Conservation (phyloP, 495 filamentous ascomycete genomes). For the Neurospora sp. region DNA sequence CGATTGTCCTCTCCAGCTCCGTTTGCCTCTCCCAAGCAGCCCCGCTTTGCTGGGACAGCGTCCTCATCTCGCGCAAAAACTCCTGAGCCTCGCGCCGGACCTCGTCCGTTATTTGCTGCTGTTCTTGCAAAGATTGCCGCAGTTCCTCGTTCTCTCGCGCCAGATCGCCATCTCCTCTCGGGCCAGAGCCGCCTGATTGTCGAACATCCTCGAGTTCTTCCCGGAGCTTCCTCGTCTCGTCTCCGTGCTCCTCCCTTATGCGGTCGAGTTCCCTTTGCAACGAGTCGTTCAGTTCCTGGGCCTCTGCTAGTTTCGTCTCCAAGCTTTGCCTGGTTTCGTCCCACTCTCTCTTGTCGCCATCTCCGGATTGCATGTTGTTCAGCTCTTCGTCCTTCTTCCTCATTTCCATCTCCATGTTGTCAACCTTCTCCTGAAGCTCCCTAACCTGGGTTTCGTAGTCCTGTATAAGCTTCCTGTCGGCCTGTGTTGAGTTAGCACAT, state of each 20-base stretch:
- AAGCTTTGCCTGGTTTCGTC: conserved; percentile 60
- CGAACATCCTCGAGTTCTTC: conserved; percentile 51
- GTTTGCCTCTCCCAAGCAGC: conserved; percentile 76
- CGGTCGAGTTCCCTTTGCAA: conserved; percentile 69
- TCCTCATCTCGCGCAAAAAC: conserved; percentile 83
- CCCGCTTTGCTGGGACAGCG: conserved; percentile 67
- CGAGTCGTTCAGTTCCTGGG: conserved; percentile 65
- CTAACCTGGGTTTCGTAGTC: conserved; percentile 72
- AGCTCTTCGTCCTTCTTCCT: conserved; percentile 43
- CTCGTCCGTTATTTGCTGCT: conserved; percentile 78
- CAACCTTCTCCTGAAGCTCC: conserved; percentile 63
- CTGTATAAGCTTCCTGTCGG: conserved; percentile 59
- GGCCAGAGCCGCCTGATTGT: conserved; percentile 18
- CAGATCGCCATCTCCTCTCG: conserved; percentile 45
- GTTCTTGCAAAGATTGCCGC: conserved; percentile 57
- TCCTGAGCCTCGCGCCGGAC: conserved; percentile 76
- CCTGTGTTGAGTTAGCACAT: conserved; percentile 24
- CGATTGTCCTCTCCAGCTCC: conserved; percentile 58
- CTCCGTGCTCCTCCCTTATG: conserved; percentile 54
- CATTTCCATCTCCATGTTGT: conserved; percentile 54
- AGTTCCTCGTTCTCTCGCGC: conserved; percentile 63
- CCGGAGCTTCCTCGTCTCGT: conserved; percentile 52
- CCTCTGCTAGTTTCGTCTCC: conserved; percentile 68
- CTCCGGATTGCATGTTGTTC: conserved; percentile 27
- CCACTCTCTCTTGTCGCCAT: conserved; percentile 58